These are phyloP conservation scores for Kwoniella dejecticola DNA, from an alignment of 768 basidiomycete genomes.

Conservation along the genomic window DNA sequence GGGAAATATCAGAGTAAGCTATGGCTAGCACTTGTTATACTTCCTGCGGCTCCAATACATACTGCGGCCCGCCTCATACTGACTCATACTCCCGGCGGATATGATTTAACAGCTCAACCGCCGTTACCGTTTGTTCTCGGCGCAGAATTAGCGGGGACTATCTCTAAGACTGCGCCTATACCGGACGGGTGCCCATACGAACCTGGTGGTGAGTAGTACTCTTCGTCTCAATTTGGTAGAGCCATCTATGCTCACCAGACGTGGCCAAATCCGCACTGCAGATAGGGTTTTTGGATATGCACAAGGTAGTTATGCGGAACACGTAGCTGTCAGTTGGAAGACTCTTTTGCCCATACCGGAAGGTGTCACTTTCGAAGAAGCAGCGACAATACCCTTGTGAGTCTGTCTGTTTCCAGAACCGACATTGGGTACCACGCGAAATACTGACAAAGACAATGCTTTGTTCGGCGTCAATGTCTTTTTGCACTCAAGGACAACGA, in stretches of 20 bases:
- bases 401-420: background rate
- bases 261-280: too few species aligned
- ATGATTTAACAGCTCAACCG: constrained; percentile 61
- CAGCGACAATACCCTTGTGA: constrained; percentile 72
- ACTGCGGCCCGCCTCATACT: background rate
- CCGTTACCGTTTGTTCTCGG: constrained; percentile 83
- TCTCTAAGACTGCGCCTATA: constrained; percentile 70
- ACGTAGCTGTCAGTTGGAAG: constrained; percentile 63
- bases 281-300: constrained; percentile 83
- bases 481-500: constrained; percentile 58
- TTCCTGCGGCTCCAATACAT: background rate
- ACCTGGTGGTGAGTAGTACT: constrained; percentile 60
- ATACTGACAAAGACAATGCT: background rate
- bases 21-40: too few species aligned
- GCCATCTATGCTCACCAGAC: too few species aligned
- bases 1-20: constrained; percentile 74
- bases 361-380: constrained; percentile 77
- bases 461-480: too few species aligned
- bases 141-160: constrained; percentile 75
- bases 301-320: constrained; percentile 80
- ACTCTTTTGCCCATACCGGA: constrained; percentile 70
- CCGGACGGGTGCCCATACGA: constrained; percentile 76
- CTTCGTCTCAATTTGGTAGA: too few species aligned
- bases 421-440: background rate
- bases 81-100: background rate